Percentiles rank a stretch among this genome's conserved stretches.
phyloP scores from a whole-genome alignment of 495 filamentous ascomycete species.

The Xeromyces bisporus region DNA sequence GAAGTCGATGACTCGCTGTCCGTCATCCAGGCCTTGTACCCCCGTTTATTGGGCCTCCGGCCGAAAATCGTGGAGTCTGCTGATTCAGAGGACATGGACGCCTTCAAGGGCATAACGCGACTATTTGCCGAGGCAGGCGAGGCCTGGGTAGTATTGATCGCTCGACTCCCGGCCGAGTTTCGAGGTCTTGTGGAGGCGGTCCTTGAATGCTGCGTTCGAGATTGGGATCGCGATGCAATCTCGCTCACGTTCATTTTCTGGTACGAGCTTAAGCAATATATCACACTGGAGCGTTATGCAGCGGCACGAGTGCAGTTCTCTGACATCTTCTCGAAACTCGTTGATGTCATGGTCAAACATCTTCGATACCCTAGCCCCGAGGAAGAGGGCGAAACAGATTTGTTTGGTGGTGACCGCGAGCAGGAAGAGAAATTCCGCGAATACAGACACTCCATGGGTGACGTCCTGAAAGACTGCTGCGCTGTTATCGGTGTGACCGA shows the following conservation, averaged over 20 bases:
- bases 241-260: slow-evolving; percentile 90
- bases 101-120: slow-evolving; percentile 70
- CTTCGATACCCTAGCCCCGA: slow-evolving; percentile 77
- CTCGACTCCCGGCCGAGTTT: slow-evolving; percentile 65
- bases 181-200: slow-evolving; percentile 75
- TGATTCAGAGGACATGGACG: slow-evolving; percentile 68
- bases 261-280: slow-evolving; percentile 96
- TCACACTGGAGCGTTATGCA: slow-evolving; percentile 78
- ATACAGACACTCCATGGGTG: slow-evolving; percentile 92
- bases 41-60: slow-evolving; percentile 57
- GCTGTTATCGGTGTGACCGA: slow-evolving; percentile 85
- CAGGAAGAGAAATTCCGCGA: slow-evolving; percentile 94
- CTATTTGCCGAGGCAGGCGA: slow-evolving; percentile 90
- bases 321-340: slow-evolving; percentile 69
- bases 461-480: slow-evolving; percentile 94
- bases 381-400: slow-evolving; percentile 54
- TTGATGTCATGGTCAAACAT: slow-evolving; percentile 86
- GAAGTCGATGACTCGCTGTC: slow-evolving; percentile 73
- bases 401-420: slow-evolving; percentile 92
- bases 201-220: slow-evolving; percentile 72
- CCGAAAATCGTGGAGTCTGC: slow-evolving; percentile 64
- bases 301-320: slow-evolving; percentile 56
- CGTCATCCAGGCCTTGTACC: slow-evolving; percentile 71
- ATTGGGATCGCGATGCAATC: slow-evolving; percentile 77
- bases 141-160: slow-evolving; percentile 81